Evolutionary conservation across 2,329 filamentous ascomycete genomes (phyloP).

Genomic region (Diaporthe vaccinii): DNA sequence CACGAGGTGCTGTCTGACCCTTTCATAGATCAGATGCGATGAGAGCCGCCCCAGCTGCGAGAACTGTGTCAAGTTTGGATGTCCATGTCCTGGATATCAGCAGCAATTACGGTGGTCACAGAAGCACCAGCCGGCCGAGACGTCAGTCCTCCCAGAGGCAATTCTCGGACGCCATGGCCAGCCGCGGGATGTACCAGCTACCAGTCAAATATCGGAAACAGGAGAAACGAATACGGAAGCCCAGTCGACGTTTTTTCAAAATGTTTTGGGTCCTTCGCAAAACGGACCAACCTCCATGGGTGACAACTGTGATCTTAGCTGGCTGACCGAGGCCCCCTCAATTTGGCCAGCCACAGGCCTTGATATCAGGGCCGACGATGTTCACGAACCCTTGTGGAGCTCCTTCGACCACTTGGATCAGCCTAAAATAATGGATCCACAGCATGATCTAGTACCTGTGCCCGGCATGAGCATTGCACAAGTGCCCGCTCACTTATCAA

Average conservation of each 20-base stretch:
- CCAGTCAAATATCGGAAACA: neutral
- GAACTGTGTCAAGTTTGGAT: neutral
- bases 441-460: neutral
- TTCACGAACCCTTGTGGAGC: neutral
- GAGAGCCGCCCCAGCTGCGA: neutral
- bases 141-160: neutral
- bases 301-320: neutral
- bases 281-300: neutral
- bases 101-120: neutral
- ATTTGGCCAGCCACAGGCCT: neutral
- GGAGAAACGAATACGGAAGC: neutral
- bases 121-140: neutral
- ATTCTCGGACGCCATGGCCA: neutral
- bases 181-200: neutral
- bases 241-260: neutral
- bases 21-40: neutral
- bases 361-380: neutral
- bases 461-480: neutral
- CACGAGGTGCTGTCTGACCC: neutral
- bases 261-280: neutral
- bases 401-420: neutral
- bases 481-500: neutral
- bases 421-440: neutral
- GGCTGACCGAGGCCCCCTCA: neutral
- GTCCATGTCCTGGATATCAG: neutral